phyloP scores from a whole-genome alignment of 352 stramenopile genomes.

The Pilasporangium apinafurcum region DNA sequence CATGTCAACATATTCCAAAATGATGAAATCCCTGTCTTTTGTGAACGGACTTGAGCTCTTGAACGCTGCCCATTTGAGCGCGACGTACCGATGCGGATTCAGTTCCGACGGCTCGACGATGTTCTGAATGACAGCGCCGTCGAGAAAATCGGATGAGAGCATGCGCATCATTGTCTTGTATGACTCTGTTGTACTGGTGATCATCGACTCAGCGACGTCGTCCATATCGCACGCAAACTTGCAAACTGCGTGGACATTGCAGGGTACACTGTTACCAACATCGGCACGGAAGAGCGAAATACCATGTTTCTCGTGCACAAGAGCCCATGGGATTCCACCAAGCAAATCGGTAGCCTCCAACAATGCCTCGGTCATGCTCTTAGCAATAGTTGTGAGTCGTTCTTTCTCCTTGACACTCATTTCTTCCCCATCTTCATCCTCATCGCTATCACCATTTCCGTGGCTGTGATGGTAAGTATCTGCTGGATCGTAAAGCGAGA shows the following conservation, averaged over 20 bases:
- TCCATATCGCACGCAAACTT: constrained; percentile 78
- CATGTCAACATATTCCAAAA: constrained; percentile 87
- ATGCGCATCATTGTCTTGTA: constrained; percentile 86
- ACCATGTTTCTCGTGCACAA: constrained; percentile 79
- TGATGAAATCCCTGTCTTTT: constrained; percentile 76
- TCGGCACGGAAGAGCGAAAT: constrained; percentile 80
- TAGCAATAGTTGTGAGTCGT: constrained; percentile 63
- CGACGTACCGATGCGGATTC: constrained; percentile 74
- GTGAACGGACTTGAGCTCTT: constrained; percentile 77
- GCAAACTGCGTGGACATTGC: constrained; percentile 83
- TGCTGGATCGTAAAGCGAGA: too few relatives aligned
- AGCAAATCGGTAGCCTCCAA: constrained; percentile 71
- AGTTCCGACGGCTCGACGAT: constrained; percentile 61
- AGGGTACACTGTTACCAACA: constrained; percentile 45
- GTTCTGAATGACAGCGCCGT: constrained; percentile 75
- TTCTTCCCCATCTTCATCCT: too few relatives aligned
- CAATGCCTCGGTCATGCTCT: constrained; percentile 76
- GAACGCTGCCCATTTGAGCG: constrained; percentile 82
- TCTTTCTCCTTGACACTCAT: constrained; percentile 57
- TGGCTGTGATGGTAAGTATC: too few relatives aligned
- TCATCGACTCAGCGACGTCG: constrained; percentile 77
- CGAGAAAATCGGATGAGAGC: constrained; percentile 79
- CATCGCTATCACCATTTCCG: too few relatives aligned
- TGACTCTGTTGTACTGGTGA: constrained; percentile 66
- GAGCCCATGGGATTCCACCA: constrained; percentile 56